Base-by-base conservation (phyloP, 2,329 filamentous ascomycete species). In the Scedosporium dehoogii region DNA sequence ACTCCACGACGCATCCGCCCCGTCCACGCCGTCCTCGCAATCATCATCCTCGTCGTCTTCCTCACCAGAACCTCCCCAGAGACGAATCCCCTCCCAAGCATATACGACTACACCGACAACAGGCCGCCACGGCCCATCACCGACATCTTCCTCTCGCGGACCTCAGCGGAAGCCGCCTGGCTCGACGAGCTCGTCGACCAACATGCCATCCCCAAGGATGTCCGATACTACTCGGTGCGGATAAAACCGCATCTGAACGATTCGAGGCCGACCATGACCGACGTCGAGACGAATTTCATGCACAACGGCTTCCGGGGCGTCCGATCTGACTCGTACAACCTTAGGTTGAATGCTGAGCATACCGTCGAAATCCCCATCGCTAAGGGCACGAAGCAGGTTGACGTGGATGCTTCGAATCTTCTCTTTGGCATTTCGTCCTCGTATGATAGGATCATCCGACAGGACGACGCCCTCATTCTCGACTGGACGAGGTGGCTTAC, bases 401-500 rank as follows among this genome's bases (percentile, higher is more conserved):
- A 72, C 38, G 64, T 75, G 3, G 73, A 79, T 58, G 76, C 73
- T 0, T 76, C 78, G 0, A 67, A 71, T 1, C 58, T 74, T 25
- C 62, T 73, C 3, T 69, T 75, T 41, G 71, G 69, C 14, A 67
- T 74, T 51, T 70, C 70, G 10, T 59, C 61, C 0, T 78, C 75
- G 12, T 78, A 75, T 62, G 69, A 71, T 16, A 73, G 77, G 4
- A 68, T 81, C 33, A 68, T 69, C 2, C 72, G 73, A 53, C 68
- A 72, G 9, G 72, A 79, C 60, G 73, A 72, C 62, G 72, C 75
- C 9, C 67, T 79, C 51, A 66, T 79, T 5, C 70, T 70, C 51
- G 73, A 76, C 63, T 80, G 78, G 78, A 70, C 74, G 44, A 71
- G 77, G 3, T 80, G 77, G 77, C 71, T 80, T 62, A 79, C 79